Conservation (phyloP, 805 yeast genomes). For the Suhomyces vadensis region DNA sequence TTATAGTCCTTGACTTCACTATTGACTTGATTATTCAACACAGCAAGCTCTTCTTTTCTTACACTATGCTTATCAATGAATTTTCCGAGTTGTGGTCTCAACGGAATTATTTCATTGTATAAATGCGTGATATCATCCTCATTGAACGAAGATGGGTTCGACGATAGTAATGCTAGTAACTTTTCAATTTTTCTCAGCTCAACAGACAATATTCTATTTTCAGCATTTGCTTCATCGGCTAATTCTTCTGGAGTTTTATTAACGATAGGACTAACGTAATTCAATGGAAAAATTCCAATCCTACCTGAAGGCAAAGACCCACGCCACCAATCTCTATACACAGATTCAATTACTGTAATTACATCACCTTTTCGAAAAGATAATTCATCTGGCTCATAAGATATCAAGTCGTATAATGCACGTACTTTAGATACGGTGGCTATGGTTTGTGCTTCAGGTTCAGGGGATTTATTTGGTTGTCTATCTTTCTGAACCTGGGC, state of each 20-base stretch:
- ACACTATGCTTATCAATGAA: slow-evolving; percentile 75
- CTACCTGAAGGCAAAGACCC: slow-evolving; percentile 77
- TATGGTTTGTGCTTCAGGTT: slow-evolving; percentile 32
- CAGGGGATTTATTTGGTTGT: slow-evolving; percentile 13
- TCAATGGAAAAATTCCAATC: slow-evolving; percentile 87
- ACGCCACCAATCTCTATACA: slow-evolving; percentile 93
- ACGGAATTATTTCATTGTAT: slow-evolving; percentile 69
- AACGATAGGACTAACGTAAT: slow-evolving; percentile 80
- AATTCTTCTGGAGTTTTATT: slow-evolving; percentile 65
- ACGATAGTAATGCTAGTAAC: slow-evolving; percentile 55
- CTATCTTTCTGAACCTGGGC: slow-evolving; percentile 18
- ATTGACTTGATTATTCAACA: slow-evolving; percentile 67
- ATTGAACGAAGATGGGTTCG: slow-evolving; percentile 37
- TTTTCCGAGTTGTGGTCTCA: slow-evolving; percentile 73
- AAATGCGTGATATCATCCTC: slow-evolving; percentile 70
- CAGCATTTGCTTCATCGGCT: slow-evolving; percentile 48
- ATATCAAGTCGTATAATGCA: slow-evolving; percentile 79
- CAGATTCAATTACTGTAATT: slow-evolving; percentile 82
- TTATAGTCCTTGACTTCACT: slow-evolving; percentile 71
- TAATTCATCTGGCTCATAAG: slow-evolving; percentile 83
- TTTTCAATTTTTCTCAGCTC: slow-evolving; percentile 63
- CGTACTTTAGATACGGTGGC: slow-evolving; percentile 64
- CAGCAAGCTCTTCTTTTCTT: slow-evolving; percentile 74
- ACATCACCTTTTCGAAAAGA: slow-evolving; percentile 86
- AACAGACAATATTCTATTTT: slow-evolving; percentile 53